These are phyloP conservation scores for Pythium monospermum DNA, from an alignment of 352 stramenopile species.

Conservation along the genomic window DNA sequence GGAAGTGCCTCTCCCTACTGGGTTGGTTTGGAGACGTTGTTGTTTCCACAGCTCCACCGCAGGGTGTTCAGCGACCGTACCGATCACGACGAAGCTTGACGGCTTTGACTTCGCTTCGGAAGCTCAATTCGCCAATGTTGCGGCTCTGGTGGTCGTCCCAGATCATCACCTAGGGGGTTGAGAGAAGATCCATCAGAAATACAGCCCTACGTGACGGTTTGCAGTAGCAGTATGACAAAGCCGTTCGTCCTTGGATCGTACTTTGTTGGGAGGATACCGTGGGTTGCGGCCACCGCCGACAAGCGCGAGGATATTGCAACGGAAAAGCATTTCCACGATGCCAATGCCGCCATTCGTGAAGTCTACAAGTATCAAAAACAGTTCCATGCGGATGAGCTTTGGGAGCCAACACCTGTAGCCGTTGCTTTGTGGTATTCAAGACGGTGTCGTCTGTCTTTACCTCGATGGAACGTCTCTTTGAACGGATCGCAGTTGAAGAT, in stretches of 20 bases:
- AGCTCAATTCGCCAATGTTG: constrained; percentile 97
- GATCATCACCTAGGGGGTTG: constrained; percentile 91
- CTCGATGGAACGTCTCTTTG: constrained; percentile 95
- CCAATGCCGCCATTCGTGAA: constrained; percentile 95
- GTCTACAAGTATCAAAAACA: constrained; percentile 37
- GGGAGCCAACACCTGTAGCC: too few relatives aligned
- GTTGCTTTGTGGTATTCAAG: too few relatives aligned
- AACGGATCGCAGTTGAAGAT: constrained; percentile 99
- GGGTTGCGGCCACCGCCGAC: constrained; percentile 90
- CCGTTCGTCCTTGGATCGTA: constrained; percentile 9
- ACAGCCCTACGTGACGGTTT: too few relatives aligned
- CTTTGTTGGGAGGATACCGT: constrained; percentile 95
- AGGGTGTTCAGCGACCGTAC: constrained; percentile 21
- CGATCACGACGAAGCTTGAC: constrained; percentile 95
- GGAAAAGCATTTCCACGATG: constrained; percentile 99
- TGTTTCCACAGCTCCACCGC: neutral
- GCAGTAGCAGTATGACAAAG: neutral
- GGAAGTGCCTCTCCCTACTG: too few relatives aligned
- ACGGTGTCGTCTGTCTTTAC: too few relatives aligned
- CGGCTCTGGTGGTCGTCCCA: constrained; percentile 98
- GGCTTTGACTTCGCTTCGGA: constrained; percentile 95
- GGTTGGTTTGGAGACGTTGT: neutral
- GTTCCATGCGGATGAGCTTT: too few relatives aligned
- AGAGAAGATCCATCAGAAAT: neutral
- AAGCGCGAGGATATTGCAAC: constrained; percentile 97